Percentiles rank a stretch among this genome's conserved stretches.
These are phyloP conservation scores for Udeniomyces megalosporus DNA, from an alignment of 768 basidiomycete genomes.

Conservation along the genomic window DNA sequence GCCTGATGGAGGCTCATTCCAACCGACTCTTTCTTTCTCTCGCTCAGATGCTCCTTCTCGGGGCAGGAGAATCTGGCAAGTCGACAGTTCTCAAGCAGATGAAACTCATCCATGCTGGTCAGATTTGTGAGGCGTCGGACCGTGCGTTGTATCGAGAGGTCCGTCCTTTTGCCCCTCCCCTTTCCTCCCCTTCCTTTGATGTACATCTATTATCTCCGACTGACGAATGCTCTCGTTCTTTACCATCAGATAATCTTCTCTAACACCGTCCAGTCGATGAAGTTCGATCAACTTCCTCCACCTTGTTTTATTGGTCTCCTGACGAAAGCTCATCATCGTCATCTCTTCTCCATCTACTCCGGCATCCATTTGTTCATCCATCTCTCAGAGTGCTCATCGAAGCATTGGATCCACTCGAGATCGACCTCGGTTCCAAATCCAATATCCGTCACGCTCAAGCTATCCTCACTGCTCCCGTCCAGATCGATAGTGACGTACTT, in stretches of 20 bases:
- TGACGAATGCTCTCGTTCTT: neutral
- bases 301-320: no score
- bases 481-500: slow-evolving; percentile 39
- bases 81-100: slow-evolving; percentile 30
- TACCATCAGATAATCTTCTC: slow-evolving; percentile 73
- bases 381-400: slow-evolving; percentile 34
- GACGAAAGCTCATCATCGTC: no score
- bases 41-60: slow-evolving; percentile 75
- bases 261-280: slow-evolving; percentile 73
- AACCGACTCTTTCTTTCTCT: no score
- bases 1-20: slow-evolving; percentile 30
- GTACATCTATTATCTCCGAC: neutral
- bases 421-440: slow-evolving; percentile 37
- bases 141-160: no score
- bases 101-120: slow-evolving; percentile 32
- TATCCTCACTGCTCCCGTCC: slow-evolving; percentile 1
- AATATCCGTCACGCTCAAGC: neutral
- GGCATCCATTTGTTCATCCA: neutral
- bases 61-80: slow-evolving; percentile 95
- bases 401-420: slow-evolving; percentile 73
- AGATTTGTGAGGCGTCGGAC: no score
- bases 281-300: no score
- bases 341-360: no score
- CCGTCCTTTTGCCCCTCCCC: neutral
- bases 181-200: neutral